These are phyloP conservation scores for Wallacemonas sp. DNA, from an alignment of 208 protist genomes.

Conservation along the genomic window DNA sequence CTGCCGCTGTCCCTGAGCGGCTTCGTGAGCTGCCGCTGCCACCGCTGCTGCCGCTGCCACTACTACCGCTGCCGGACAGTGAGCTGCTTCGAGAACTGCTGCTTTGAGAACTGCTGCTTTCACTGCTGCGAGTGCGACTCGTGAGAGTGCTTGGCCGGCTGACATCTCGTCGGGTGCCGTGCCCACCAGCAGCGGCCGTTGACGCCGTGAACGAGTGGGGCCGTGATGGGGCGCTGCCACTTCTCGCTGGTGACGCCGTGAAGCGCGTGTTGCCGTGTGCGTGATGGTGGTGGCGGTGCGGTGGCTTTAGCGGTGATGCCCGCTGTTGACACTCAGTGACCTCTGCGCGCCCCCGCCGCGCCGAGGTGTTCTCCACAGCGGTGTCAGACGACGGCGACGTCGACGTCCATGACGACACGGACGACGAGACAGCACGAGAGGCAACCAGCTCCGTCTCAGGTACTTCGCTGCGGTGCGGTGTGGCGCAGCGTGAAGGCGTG, in stretches of 20 bases:
- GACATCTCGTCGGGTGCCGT: too few relatives aligned
- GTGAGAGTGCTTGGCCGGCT: background rate
- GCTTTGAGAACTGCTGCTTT: background rate
- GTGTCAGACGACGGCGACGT: background rate
- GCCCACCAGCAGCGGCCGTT: too few relatives aligned
- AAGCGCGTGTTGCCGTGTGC: too few relatives aligned
- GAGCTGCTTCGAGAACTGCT: background rate
- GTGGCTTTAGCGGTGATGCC: too few relatives aligned
- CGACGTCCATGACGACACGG: background rate
- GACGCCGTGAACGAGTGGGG: too few relatives aligned
- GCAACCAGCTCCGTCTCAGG: background rate
- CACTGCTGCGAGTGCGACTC: background rate
- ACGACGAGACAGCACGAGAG: too few relatives aligned
- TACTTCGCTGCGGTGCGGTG: background rate
- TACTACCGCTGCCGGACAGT: constrained; percentile 1
- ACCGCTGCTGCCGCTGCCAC: background rate
- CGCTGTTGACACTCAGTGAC: too few relatives aligned
- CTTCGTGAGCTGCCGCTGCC: constrained; percentile 8
- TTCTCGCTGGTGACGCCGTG: too few relatives aligned
- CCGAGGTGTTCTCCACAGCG: background rate
- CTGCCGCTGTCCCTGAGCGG: background rate
- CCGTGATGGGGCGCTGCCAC: too few relatives aligned
- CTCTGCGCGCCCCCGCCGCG: too few relatives aligned
- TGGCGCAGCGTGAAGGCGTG: background rate
- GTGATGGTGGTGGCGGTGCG: too few relatives aligned